Evolutionary conservation across 2,329 filamentous ascomycete species (phyloP), one percentile per base, ranked within the genome.

Genomic region (Sporothrix phasma): DNA sequence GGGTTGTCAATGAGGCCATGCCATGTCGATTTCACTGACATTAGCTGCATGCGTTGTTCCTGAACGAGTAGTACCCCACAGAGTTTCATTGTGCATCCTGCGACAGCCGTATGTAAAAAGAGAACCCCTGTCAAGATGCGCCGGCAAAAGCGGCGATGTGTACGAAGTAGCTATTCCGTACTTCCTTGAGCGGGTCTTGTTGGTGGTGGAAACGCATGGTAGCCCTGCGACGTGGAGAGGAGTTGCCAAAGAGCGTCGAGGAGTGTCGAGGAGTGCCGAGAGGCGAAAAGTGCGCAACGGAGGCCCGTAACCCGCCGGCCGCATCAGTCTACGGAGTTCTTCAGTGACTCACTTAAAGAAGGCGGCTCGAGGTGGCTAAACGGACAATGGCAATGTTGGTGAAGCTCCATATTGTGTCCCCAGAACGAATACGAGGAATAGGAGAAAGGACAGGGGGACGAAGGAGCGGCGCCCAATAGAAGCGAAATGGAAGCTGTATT

Each of bases 41-140:
- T 13, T 10, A 3, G 7, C 8, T 58, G 37, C 37, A 43, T 37
- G 29, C 51, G n/a, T 24, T 39, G 31, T 39, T 31, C 51, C 31
- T 56, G 51, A 24, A 39, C 4, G 15, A 56, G 51, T n/a, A 56
- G 24, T 19, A 39, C 31, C 29, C 19, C 29, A 31, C 22, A 62
- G 60, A n/a, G 60, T 62, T 49, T 41, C 46, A 62, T 53, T 49
- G 19, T 49, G 59, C 34, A 62, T 43, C 47, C 31, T 61, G 59
- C 43, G 59, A 37, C 59, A 19, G n/a, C n/a, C n/a, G n/a, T n/a
- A 61, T 26, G 29, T 29, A 31, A n/a, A n/a, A n/a, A n/a, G n/a
- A n/a, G n/a, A n/a, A n/a, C n/a, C n/a, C n/a, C n/a, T n/a, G n/a
- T n/a, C n/a, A n/a, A n/a, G 51, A 56, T 56, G 31, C n/a, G n/a